phyloP scores from a whole-genome alignment of 768 basidiomycete genomes.

The Boletus pseudopeckii region DNA sequence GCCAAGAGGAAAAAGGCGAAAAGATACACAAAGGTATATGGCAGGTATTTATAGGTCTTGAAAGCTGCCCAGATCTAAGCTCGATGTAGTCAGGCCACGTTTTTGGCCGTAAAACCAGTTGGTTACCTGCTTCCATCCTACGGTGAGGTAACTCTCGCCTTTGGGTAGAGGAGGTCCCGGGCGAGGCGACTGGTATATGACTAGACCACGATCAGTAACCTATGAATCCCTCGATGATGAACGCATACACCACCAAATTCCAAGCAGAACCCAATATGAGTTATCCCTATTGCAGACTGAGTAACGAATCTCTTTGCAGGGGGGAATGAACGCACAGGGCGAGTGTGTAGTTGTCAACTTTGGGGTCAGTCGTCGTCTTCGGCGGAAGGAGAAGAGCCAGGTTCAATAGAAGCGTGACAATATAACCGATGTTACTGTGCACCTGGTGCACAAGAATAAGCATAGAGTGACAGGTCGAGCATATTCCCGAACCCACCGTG shows the following conservation, averaged over 20 bases:
- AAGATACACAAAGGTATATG: constrained; percentile 80
- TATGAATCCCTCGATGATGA: not conserved
- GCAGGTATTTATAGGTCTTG: constrained; percentile 73
- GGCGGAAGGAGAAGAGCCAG: constrained; percentile 65
- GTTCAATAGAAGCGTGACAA: constrained; percentile 61
- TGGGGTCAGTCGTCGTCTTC: constrained; percentile 42
- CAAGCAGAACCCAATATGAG: constrained; percentile 71
- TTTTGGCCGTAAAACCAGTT: not conserved
- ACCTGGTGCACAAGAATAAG: constrained; percentile 37
- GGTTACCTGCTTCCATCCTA: constrained; percentile 80
- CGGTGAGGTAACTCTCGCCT: constrained; percentile 70
- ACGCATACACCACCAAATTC: constrained; percentile 84
- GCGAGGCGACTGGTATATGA: constrained; percentile 82
- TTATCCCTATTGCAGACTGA: constrained; percentile 47
- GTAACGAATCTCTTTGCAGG: not conserved
- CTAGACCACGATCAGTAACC: constrained; percentile 32
- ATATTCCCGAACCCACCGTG: constrained; percentile 46
- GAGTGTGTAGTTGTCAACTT: constrained; percentile 72
- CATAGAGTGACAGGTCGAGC: not conserved
- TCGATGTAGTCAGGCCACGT: not conserved
- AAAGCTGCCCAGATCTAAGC: constrained; percentile 70
- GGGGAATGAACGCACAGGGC: constrained; percentile 50
- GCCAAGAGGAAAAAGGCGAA: constrained; percentile 75
- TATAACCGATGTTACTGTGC: constrained; percentile 76
- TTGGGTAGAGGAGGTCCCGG: constrained; percentile 77